Conservation (phyloP, 1,139 yeast genomes). For the Pichia terricola region DNA sequence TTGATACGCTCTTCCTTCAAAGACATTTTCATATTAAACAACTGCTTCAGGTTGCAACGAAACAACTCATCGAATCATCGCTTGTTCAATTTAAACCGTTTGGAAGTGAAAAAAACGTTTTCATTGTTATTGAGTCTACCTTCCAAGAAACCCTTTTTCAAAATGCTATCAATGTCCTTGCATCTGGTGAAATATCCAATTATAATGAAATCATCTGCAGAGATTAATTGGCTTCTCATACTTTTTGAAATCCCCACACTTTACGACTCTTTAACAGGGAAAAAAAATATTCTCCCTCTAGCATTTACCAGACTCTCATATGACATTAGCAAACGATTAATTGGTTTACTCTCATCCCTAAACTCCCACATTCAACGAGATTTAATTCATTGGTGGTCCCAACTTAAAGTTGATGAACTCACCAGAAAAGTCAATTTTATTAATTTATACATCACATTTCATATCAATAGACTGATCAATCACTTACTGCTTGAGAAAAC, state of each 20-base stretch:
- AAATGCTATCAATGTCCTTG: slow-evolving; percentile 40
- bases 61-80: slow-evolving; percentile 22
- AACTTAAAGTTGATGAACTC: slow-evolving; percentile 33
- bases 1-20: slow-evolving; percentile 3
- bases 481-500: slow-evolving; percentile 4
- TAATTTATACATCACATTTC: slow-evolving; percentile 59
- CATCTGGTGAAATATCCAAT: slow-evolving; percentile 40
- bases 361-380: slow-evolving; percentile 34
- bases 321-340: slow-evolving; percentile 54
- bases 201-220: slow-evolving; percentile 21
- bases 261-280: slow-evolving; percentile 34
- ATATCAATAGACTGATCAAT: slow-evolving; percentile 30
- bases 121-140: slow-evolving; percentile 39
- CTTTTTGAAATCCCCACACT: slow-evolving; percentile 56
- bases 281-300: slow-evolving; percentile 23
- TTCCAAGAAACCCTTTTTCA: slow-evolving; percentile 48
- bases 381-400: slow-evolving; percentile 51
- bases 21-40: slow-evolving; percentile 33
- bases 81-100: slow-evolving; percentile 30
- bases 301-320: slow-evolving; percentile 49
- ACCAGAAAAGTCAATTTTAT: slow-evolving; percentile 41
- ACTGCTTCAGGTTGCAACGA: slow-evolving; percentile 33
- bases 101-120: slow-evolving; percentile 37
- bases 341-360: slow-evolving; percentile 56
- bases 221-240: slow-evolving; percentile 47